A percentile compares a stretch with the other conserved stretches of the same genome.
phyloP scores from a whole-genome alignment of 78 protist species.

The Dictyostelium firmibasis region DNA sequence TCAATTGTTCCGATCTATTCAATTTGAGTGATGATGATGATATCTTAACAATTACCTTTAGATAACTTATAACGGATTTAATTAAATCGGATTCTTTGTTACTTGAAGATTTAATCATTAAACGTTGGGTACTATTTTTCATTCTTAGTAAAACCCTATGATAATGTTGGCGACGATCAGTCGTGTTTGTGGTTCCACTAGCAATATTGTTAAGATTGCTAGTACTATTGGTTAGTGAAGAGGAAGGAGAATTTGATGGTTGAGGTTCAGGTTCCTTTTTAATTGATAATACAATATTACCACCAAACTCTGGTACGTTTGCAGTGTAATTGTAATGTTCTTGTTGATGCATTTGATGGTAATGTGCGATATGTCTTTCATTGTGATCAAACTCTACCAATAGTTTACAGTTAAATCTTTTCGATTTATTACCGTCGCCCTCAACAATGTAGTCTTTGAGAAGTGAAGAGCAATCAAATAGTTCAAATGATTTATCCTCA shows the following conservation, averaged over 20 bases:
- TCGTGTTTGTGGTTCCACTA: background rate
- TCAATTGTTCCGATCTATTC: conserved; percentile 7
- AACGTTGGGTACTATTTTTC: conserved; percentile 18
- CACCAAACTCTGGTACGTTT: conserved; percentile 34
- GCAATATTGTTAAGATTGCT: background rate
- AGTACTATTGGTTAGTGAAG: background rate
- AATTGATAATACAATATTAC: conserved; percentile 30
- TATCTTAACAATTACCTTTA: conserved; percentile 13
- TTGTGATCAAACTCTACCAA: conserved; percentile 40
- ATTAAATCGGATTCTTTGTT: conserved; percentile 6
- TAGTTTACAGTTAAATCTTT: background rate
- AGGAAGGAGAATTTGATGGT: background rate
- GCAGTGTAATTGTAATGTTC: conserved; percentile 42
- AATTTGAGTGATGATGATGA: conserved; percentile 22
- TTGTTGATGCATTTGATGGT: conserved; percentile 8
- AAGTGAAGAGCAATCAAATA: background rate
- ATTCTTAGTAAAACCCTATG: conserved; percentile 54
- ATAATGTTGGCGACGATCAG: background rate
- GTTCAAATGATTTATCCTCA: conserved; percentile 11
- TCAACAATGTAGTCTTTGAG: conserved; percentile 33
- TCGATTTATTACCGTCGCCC: conserved; percentile 28
- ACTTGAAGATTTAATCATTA: background rate
- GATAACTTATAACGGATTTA: conserved; percentile 15
- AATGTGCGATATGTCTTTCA: conserved; percentile 58
- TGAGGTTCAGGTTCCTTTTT: conserved; percentile 32